Conservation (phyloP, 345 rosid species). For the Arabis hirsuta region DNA sequence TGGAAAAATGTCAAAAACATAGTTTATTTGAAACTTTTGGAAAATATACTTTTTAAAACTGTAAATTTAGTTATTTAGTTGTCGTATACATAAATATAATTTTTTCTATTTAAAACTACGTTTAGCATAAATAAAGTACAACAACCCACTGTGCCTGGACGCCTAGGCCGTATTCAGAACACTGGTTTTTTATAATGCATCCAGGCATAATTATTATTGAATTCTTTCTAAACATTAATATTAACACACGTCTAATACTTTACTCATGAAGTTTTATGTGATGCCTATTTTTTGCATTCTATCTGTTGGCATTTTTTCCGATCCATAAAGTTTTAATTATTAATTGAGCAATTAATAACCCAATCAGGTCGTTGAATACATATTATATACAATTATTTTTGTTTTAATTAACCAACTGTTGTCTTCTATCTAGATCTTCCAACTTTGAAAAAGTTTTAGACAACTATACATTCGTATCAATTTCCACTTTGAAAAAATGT, state of each 20-base stretch:
- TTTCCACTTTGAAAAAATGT: background rate
- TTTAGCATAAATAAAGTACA: no score
- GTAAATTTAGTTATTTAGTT: no score
- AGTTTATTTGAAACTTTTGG: no score
- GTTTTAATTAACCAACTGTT: slow-evolving; percentile 3
- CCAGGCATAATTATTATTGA: no score
- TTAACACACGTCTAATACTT: background rate
- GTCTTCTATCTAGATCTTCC: slow-evolving; percentile 34
- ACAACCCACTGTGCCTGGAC: no score
- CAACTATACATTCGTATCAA: slow-evolving; percentile 1
- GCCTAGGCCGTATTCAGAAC: no score
- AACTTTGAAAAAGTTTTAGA: background rate
- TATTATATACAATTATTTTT: background rate
- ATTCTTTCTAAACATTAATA: background rate
- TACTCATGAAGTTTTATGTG: slow-evolving; percentile 6
- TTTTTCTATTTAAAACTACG: no score
- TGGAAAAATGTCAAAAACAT: no score
- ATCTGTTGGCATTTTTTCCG: background rate
- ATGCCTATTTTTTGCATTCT: background rate
- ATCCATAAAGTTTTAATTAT: slow-evolving; percentile 3
- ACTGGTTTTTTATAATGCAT: no score
- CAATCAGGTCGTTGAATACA: slow-evolving; percentile 17
- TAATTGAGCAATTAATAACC: slow-evolving; percentile 29
- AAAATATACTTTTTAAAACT: no score
- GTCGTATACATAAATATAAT: no score